These are phyloP conservation scores for Articulospora tetracladia DNA, from an alignment of 495 filamentous ascomycete genomes.

Conservation along the genomic window DNA sequence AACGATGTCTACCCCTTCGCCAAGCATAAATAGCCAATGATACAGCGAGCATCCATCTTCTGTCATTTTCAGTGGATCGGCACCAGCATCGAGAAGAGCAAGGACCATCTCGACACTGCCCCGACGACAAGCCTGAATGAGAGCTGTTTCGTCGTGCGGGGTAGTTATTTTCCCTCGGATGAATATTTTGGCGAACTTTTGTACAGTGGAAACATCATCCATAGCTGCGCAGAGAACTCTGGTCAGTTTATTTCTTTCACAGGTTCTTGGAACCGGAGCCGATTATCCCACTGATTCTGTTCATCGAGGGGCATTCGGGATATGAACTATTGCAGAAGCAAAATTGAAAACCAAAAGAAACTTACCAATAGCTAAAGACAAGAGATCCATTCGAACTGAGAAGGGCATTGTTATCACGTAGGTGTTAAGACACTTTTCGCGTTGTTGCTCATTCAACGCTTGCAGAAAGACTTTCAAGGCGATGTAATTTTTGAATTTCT, in stretches of 20 bases:
- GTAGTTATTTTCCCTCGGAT: not conserved
- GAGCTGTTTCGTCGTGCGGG: not conserved
- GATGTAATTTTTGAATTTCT: not conserved
- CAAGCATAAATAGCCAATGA: constrained; percentile 24
- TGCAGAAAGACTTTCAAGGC: not conserved
- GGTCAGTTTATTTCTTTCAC: no score
- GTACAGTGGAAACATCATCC: not conserved
- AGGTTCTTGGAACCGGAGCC: no score
- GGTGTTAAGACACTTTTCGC: not conserved
- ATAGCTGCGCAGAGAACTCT: not conserved
- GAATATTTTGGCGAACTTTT: constrained; percentile 5
- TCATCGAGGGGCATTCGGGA: no score
- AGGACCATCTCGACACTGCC: constrained; percentile 14
- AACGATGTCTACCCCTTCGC: constrained; percentile 8
- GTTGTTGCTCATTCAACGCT: not conserved
- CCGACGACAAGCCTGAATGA: constrained; percentile 14
- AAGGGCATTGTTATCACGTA: constrained; percentile 8
- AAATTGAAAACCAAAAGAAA: no score
- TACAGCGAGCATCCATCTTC: constrained; percentile 8
- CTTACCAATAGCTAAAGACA: constrained; percentile 1
- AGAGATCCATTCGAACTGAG: constrained; percentile 10
- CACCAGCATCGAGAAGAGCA: not conserved
- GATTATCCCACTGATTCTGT: no score
- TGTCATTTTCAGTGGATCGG: not conserved
- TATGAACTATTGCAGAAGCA: no score